These are phyloP conservation scores for Paramecium biaurelia DNA, from an alignment of 73 alveolate species.

Conservation along the genomic window DNA sequence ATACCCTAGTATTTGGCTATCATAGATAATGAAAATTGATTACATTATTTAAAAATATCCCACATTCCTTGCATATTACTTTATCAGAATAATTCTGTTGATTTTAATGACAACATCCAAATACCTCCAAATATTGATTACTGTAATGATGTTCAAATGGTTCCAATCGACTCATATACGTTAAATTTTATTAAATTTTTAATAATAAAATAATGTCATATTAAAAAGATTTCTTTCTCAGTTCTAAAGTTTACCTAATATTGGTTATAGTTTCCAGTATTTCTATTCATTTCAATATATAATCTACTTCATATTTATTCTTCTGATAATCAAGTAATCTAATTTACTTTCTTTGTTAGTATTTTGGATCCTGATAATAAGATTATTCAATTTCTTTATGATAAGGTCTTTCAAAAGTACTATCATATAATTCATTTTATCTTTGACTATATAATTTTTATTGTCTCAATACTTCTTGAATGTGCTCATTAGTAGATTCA, in stretches of 20 bases:
- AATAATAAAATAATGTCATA: not conserved
- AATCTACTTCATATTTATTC: not conserved
- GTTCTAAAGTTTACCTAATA: not conserved
- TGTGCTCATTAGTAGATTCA: not conserved
- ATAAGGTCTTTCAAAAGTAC: not conserved
- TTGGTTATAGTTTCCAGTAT: not conserved
- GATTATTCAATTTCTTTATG: not conserved
- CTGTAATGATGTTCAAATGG: constrained; percentile 26
- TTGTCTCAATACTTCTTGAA: not conserved
- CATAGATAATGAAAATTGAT: not conserved
- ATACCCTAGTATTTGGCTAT: constrained; percentile 17
- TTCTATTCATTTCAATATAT: not conserved
- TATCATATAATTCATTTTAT: not conserved
- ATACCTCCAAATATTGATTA: not conserved
- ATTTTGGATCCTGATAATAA: not conserved
- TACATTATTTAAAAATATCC: constrained; percentile 21
- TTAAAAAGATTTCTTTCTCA: not conserved
- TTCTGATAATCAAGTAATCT: not conserved
- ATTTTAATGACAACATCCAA: constrained; percentile 4
- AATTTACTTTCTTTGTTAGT: not conserved
- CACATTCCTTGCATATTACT: not conserved
- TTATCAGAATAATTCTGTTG: not conserved
- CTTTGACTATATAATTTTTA: too few species aligned
- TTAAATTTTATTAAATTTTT: not conserved
- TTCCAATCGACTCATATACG: constrained; percentile 21